Conservation (phyloP, 129 eudicot species). For the Saussurea involucrata region DNA sequence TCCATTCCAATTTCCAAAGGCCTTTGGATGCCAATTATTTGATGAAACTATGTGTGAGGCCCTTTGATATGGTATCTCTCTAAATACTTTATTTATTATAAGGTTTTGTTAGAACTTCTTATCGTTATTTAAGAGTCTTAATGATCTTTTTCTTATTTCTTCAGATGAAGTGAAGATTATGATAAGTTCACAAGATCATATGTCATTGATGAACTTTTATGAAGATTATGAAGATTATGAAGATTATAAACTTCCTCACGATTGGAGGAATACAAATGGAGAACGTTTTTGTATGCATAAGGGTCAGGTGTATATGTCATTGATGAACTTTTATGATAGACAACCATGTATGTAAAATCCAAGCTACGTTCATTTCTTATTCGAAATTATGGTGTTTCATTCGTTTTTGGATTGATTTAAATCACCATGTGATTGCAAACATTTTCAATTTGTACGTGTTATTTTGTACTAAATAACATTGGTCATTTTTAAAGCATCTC, state of each 20-base stretch:
- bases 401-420: neutral
- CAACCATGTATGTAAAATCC: neutral
- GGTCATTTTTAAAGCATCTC: too few species aligned
- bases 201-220: neutral
- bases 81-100: too few species aligned
- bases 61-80: too few species aligned
- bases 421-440: neutral
- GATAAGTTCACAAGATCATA: neutral
- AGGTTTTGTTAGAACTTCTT: too few species aligned
- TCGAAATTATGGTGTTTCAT: neutral
- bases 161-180: neutral
- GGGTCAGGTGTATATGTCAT: neutral
- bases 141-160: neutral
- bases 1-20: too few species aligned
- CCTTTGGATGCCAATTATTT: too few species aligned
- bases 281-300: neutral
- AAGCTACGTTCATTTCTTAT: neutral
- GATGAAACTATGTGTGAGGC: too few species aligned
- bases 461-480: too few species aligned
- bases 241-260: too few species aligned
- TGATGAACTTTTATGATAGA: neutral
- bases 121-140: neutral
- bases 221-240: too few species aligned
- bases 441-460: too few species aligned
- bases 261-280: neutral